Evolutionary conservation across 192 early-diverging fungal genomes (phyloP), one percentile per base, ranked within the genome.

Genomic region (Thoreauomyces humboldtii): DNA sequence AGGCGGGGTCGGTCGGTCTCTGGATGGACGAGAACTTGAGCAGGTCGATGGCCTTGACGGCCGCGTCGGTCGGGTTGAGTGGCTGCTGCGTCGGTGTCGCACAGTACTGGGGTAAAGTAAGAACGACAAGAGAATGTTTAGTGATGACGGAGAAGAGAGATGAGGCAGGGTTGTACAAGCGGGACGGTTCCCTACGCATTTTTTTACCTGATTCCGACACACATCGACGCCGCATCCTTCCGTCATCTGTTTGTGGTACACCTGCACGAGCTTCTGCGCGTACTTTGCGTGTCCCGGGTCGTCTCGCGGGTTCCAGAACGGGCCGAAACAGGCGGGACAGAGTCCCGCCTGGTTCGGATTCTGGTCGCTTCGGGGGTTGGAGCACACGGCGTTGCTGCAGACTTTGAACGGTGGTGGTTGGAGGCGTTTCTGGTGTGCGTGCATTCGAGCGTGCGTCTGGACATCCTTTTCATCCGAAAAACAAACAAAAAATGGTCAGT

Each of bases 321-420:
- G 92, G 1, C 85, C 86, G 78, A 89, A 94, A 61, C 94, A 96
- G 25, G 74, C 65, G 28, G 77, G 67, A 66, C 94, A 96, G 51
- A 93, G 69, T 0, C 79, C 78, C 2, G 92, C 62, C 0, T 31
- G 50, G 87, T 94, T 70, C 29, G 61, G 74, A n/a, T 41, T 63
- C 45, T 73, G 48, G 14, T 44, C 50, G 9, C 67, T 72, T 11
- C 70, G 72, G 19, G 81, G 71, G n/a, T 86, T 80, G 14, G 69
- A 48, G 67, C 94, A 96, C 64, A 86, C 83, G 12, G 65, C 70
- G 74, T 96, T 96, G 2, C 77, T 66, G 63, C 94, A 96, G 14
- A 87, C 56, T 34, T 64, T 36, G 6, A 72, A 65, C 0, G 84
- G 83, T 2, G 84, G 48, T 0, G 59, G 64, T 64, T 81, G 88